Evolutionary conservation across 805 yeast genomes (phyloP), one percentile per base, ranked within the genome.

Genomic region (Saccharomycopsis sp.): DNA sequence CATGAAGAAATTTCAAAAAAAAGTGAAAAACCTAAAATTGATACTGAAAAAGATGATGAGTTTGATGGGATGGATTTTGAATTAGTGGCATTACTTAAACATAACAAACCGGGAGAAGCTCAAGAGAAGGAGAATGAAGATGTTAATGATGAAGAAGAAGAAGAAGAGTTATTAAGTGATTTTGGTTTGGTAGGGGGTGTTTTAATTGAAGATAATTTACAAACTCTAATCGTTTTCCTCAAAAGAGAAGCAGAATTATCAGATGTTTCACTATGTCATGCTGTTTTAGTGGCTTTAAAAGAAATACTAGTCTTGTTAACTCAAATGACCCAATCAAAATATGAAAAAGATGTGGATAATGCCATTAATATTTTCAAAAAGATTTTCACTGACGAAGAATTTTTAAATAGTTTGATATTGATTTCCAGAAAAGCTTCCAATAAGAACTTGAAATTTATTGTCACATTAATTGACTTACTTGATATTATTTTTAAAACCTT

Each of bases 381-480:
- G 33, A 61, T 89, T n/a, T 86, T 89, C 51, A 73, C 79, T 42
- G 79, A 76, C 39, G 77, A 75, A 38, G 67, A 63, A 18, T 71
- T 81, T 2, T 58, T 88, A 32, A 82, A 76, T 51, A 70, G 78
- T 26, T 68, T 89, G 40, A 89, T 84, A 49, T 64, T 66, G 21
- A 76, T 73, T 52, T 67, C 86, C 3, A 70, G 71, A 28, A 73
- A 76, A 49, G 72, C 79, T 41, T 61, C 17, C 20, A 45, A 45
- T 13, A 40, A 41, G 31, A 39, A 42, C 37, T 26, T 41, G n/a
- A n/a, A 21, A 5, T 45, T 37, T 41, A 31, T 42, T 17, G 18
- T 37, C 1, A 14, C 46, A 10, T 39, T 45, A 15, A 35, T 42
- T 23, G 46, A 42, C 17, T 26, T 45, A 14, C 28, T 45, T 5